A percentile compares a stretch with the other conserved stretches of the same genome.
phyloP scores from a whole-genome alignment of 1,284 basidiomycete species.

The Cryptococcus floricola region DNA sequence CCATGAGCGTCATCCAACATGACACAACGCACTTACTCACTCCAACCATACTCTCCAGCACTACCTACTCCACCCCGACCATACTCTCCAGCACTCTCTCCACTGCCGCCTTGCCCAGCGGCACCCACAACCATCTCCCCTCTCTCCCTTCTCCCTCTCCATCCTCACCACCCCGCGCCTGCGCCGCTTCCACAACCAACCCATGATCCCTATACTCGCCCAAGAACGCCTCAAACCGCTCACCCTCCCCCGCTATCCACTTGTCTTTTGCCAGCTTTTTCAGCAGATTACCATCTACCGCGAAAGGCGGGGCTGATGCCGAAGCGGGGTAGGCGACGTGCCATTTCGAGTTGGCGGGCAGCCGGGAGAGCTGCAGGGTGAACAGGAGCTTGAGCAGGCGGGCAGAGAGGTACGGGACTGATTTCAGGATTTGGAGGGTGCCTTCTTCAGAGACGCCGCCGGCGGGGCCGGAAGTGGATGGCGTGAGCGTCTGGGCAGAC shows the following conservation, averaged over 20 bases:
- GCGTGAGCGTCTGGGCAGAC: constrained; percentile 23
- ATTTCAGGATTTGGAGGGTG: constrained; percentile 73
- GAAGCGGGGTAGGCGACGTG: constrained; percentile 16
- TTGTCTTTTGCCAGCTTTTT: constrained; percentile 54
- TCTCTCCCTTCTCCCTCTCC: constrained; percentile 62
- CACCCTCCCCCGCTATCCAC: constrained; percentile 83
- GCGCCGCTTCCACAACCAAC: constrained; percentile 60
- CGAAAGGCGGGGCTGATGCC: constrained; percentile 37
- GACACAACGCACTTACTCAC: constrained; percentile 4
- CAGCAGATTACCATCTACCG: constrained; percentile 44
- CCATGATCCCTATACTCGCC: constrained; percentile 87
- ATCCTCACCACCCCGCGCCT: constrained; percentile 46
- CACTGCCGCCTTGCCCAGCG: constrained; percentile 64
- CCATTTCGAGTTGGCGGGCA: constrained; percentile 46
- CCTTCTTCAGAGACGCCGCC: constrained; percentile 69
- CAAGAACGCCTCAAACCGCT: constrained; percentile 70
- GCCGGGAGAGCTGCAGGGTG: constrained; percentile 60
- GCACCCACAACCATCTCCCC: constrained; percentile 68
- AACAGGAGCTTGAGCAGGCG: constrained; percentile 69
- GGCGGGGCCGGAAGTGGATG: constrained; percentile 12
- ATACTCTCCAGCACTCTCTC: constrained; percentile 40
- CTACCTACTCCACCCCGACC: constrained; percentile 14
- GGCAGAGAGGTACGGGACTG: constrained; percentile 80
- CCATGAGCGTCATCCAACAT: no score
- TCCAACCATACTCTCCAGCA: constrained; percentile 29